Conservation (phyloP, 1,139 yeast genomes). For the Geotrichum bryndzae region DNA sequence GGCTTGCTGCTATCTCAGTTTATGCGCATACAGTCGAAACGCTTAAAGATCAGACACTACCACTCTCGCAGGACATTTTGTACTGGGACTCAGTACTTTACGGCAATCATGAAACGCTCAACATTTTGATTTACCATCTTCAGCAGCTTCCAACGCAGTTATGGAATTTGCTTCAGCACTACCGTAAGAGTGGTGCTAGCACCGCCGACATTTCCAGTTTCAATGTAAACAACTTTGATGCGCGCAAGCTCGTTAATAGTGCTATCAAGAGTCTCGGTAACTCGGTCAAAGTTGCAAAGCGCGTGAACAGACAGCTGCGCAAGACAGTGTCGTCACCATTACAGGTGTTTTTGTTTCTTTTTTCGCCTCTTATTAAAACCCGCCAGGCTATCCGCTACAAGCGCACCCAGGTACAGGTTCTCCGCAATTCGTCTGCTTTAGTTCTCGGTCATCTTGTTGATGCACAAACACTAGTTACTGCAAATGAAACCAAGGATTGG, state of each 20-base stretch:
- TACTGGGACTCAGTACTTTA: conserved; percentile 34
- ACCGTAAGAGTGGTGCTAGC: background rate
- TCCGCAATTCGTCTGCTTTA: conserved; percentile 21
- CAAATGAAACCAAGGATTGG: background rate
- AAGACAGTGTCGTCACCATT: conserved; percentile 8
- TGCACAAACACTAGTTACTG: conserved; percentile 1
- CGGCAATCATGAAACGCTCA: conserved; percentile 3
- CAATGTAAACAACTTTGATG: background rate
- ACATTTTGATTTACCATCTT: conserved; percentile 4
- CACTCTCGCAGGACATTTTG: conserved; percentile 30
- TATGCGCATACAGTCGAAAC: conserved; percentile 26
- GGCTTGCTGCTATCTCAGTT: conserved; percentile 22
- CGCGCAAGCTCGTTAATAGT: background rate
- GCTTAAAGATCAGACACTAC: conserved; percentile 31
- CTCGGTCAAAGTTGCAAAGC: background rate
- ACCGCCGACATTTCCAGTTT: background rate
- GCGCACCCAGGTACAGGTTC: conserved; percentile 9
- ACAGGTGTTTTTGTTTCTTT: conserved; percentile 10
- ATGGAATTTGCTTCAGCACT: background rate
- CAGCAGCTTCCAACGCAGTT: conserved; percentile 6
- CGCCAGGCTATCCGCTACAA: conserved; percentile 5
- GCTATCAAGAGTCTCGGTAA: background rate
- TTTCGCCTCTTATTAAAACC: conserved; percentile 12
- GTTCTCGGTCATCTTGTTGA: conserved; percentile 10
- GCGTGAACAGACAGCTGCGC: background rate